Evolutionary conservation across 495 filamentous ascomycete genomes (phyloP).

Genomic region (Lepraria neglecta): DNA sequence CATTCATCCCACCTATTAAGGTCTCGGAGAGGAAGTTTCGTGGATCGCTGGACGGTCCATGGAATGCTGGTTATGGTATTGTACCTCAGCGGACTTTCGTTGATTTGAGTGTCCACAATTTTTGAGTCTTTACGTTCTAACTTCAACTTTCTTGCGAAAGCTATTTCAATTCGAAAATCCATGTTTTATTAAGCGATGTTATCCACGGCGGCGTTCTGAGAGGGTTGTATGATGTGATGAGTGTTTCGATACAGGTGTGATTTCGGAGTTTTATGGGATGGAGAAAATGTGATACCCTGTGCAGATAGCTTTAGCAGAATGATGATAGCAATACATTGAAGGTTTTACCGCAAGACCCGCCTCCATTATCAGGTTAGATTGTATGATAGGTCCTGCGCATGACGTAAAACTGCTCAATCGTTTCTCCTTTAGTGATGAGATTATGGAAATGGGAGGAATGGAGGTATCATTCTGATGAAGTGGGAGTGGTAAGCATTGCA

Average conservation of each 20-base stretch:
- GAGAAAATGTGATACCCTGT: constrained; percentile 8
- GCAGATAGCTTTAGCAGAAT: too few species aligned
- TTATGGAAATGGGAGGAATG: too few species aligned
- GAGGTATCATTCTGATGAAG: too few species aligned
- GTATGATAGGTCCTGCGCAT: too few species aligned
- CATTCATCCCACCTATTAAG: constrained; percentile 23
- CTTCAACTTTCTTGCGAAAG: not conserved
- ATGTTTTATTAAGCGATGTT: not conserved
- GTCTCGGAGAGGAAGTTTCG: constrained; percentile 20
- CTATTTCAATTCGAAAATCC: not conserved
- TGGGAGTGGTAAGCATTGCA: too few species aligned
- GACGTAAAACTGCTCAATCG: too few species aligned
- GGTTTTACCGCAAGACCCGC: too few species aligned
- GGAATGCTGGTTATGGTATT: constrained; percentile 17
- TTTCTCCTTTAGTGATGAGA: too few species aligned
- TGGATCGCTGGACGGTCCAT: constrained; percentile 24
- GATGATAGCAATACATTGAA: too few species aligned
- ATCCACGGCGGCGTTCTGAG: not conserved
- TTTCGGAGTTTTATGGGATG: not conserved
- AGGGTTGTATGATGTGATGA: constrained; percentile 6
- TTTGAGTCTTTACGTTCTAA: not conserved
- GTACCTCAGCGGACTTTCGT: constrained; percentile 16
- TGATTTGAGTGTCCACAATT: constrained; percentile 17
- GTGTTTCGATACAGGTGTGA: not conserved
- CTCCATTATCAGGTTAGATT: too few species aligned